A percentile compares a stretch with the other conserved stretches of the same genome.
phyloP scores from a whole-genome alignment of 352 stramenopile species.

The Phytophthora pinifolia region DNA sequence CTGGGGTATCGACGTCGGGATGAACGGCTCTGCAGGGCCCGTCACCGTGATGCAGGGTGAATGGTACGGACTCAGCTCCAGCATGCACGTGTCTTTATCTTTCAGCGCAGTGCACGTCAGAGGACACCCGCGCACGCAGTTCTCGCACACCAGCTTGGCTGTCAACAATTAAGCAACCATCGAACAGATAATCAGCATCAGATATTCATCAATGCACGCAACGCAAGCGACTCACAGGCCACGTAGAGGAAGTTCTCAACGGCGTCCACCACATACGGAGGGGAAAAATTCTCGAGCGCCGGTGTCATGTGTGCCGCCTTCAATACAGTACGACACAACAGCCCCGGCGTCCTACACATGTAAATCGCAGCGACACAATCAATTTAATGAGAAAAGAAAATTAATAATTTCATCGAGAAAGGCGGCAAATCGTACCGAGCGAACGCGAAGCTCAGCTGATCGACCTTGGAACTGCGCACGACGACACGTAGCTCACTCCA shows the following conservation, averaged over 20 bases:
- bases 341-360: constrained; percentile 43
- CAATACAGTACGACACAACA: constrained; percentile 55
- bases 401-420: background rate
- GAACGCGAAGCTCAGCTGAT: constrained; percentile 61
- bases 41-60: constrained; percentile 76
- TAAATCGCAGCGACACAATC: background rate
- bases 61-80: constrained; percentile 75
- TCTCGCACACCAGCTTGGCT: constrained; percentile 71
- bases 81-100: constrained; percentile 40
- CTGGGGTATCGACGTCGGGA: constrained; percentile 43
- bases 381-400: constrained; percentile 1
- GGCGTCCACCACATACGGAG: constrained; percentile 38
- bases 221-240: constrained; percentile 32
- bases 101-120: constrained; percentile 47
- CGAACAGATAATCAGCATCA: constrained; percentile 1
- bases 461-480: constrained; percentile 42
- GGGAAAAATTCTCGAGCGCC: constrained; percentile 39
- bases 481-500: constrained; percentile 79
- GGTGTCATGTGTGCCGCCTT: constrained; percentile 42
- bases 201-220: background rate
- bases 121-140: constrained; percentile 65
- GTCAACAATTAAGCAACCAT: constrained; percentile 2
- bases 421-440: constrained; percentile 32
- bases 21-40: constrained; percentile 54
- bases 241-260: constrained; percentile 51